Percentiles rank a stretch among this genome's conserved stretches.
These are phyloP conservation scores for Trichosporon sp. DNA, from an alignment of 1,284 basidiomycete genomes.

Conservation along the genomic window DNA sequence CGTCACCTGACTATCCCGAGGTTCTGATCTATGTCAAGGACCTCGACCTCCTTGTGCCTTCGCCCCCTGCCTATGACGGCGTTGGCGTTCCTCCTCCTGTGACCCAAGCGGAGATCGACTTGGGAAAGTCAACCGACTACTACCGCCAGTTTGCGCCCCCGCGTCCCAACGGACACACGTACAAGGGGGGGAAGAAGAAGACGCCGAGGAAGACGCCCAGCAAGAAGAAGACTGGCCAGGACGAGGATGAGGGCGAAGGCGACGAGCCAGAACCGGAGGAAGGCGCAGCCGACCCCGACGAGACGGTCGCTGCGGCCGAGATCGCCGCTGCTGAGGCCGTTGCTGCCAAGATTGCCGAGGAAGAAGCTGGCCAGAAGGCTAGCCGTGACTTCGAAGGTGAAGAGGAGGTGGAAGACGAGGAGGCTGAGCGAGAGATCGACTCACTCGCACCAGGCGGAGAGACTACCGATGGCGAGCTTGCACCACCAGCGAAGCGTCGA, in stretches of 20 bases:
- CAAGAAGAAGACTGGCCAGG: constrained; percentile 18
- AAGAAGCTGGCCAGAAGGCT: constrained; percentile 11
- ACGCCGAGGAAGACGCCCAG: constrained; percentile 1
- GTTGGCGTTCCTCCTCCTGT: constrained; percentile 39
- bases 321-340: neutral
- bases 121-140: constrained; percentile 35
- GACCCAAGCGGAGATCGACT: constrained; percentile 31
- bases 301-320: neutral
- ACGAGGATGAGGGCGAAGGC: neutral
- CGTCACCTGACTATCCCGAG: constrained; percentile 37
- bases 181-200: constrained; percentile 13
- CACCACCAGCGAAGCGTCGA: neutral
- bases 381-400: constrained; percentile 7
- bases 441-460: neutral
- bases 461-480: neutral
- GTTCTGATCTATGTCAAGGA: constrained; percentile 42
- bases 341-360: neutral
- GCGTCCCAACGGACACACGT: constrained; percentile 19
- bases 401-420: constrained; percentile 23
- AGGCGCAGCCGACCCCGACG: neutral
- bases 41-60: constrained; percentile 37
- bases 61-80: constrained; percentile 41
- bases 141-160: constrained; percentile 35
- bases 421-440: neutral
- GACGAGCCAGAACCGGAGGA: constrained; percentile 17